phyloP scores from a whole-genome alignment of 2,329 filamentous ascomycete genomes.

The Aspergillus sp. region DNA sequence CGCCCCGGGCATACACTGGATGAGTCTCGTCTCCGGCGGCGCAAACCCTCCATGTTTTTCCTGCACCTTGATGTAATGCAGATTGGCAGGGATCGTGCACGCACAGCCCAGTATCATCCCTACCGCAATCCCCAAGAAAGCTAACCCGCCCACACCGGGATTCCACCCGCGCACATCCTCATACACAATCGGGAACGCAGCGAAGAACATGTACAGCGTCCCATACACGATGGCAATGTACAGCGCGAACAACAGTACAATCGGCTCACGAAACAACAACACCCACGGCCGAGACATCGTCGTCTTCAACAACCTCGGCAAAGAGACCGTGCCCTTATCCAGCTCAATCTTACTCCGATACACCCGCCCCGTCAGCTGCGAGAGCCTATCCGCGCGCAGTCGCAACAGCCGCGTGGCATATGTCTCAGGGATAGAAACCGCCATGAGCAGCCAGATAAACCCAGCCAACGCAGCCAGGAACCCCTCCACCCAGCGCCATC shows the following conservation, averaged over 20 bases:
- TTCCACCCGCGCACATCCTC: constrained; percentile 6
- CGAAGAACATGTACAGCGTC: constrained; percentile 9
- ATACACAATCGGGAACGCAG: constrained; percentile 5
- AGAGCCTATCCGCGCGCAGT: background rate
- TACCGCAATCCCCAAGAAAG: background rate
- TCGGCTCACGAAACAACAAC: constrained; percentile 1
- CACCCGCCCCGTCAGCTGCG: background rate
- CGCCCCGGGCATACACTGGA: constrained; percentile 4
- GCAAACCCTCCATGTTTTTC: background rate
- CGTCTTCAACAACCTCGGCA: background rate
- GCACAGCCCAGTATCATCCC: constrained; percentile 1
- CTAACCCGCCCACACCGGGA: background rate
- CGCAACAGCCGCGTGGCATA: background rate
- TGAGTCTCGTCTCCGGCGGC: background rate
- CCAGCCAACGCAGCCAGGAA: background rate
- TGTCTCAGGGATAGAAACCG: background rate
- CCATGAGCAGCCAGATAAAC: constrained; percentile 6
- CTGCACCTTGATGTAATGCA: background rate
- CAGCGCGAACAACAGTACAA: constrained; percentile 2
- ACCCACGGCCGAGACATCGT: constrained; percentile 5
- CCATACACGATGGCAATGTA: constrained; percentile 8
- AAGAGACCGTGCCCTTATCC: background rate
- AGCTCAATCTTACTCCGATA: constrained; percentile 8
- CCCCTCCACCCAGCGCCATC: constrained; percentile 7
- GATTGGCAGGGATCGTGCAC: constrained; percentile 1